Base-by-base conservation (phyloP, 495 filamentous ascomycete genomes). In the Niebla homalea region DNA sequence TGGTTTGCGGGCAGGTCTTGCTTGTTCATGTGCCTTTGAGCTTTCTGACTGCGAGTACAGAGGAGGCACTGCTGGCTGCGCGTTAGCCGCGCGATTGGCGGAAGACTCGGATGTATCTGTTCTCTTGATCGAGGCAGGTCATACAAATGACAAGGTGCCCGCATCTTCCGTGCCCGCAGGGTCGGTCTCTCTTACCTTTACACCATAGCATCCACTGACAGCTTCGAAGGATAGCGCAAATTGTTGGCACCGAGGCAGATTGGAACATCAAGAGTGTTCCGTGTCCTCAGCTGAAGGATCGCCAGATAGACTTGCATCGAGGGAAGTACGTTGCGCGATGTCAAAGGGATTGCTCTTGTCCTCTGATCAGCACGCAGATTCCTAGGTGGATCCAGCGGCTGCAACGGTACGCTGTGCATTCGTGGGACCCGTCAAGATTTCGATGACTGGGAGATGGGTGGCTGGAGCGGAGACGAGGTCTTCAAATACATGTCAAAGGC, bases 401-500 rank as follows among this genome's bases (percentile, higher is more conserved):
- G 66, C 43, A 78, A 76, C 57, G 71, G 70, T 39, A 74, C 67
- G 47, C 64, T 70, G 14, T 74, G 69, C 58, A 66, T 75, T 37
- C 70, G 70, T 22, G 74, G 74, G 36, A 65, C 64, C 42, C 64
- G 66, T 22, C 64, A 66, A 19, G 73, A 71, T 48, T 77, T 70
- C 45, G 72, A 75, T 60, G 71, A 74, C 54, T 77, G 72, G 72
- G 53, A 56, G 29, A 37, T 68, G 16, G 57, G 58, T 11, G 67
- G 60, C n/a, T 70, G 66, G 68, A 62, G 56, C 41, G 65, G 68
- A 16, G 57, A 67, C 16, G 58, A 68, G 46, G 57, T 70, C 39
- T 71, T 64, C 42, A 53, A 51, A n/a, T 68, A 59, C 37, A 68
- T 68, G 61, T 57, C 51, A 44, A 68, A 68, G 58, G 60, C 56